Percentiles rank a stretch among this genome's conserved stretches.
phyloP scores from a whole-genome alignment of 768 basidiomycete genomes.

The Collybia sordida region DNA sequence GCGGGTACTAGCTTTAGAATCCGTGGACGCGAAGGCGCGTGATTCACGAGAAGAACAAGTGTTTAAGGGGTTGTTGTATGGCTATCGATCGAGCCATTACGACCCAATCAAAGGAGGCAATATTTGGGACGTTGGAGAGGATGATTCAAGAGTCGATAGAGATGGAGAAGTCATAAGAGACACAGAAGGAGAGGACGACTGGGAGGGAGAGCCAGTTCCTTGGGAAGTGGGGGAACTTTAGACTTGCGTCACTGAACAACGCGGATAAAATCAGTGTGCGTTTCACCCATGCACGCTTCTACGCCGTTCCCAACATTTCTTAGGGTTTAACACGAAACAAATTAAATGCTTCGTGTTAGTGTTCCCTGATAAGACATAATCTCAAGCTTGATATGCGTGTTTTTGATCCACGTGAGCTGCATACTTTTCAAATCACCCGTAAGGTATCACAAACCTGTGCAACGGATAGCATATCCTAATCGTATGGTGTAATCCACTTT shows the following conservation, averaged over 20 bases:
- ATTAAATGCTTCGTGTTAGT: too few species aligned
- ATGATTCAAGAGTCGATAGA: slow-evolving; percentile 32
- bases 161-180: slow-evolving; percentile 24
- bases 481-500: slow-evolving; percentile 4
- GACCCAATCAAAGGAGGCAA: slow-evolving; percentile 66
- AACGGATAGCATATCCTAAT: background rate
- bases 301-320: background rate
- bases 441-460: too few species aligned
- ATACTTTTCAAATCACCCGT: background rate
- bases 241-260: slow-evolving; percentile 4
- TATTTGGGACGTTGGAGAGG: slow-evolving; percentile 77
- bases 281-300: slow-evolving; percentile 10
- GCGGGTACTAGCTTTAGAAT: slow-evolving; percentile 61
- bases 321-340: too few species aligned
- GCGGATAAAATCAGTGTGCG: slow-evolving; percentile 11
- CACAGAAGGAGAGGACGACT: slow-evolving; percentile 56
- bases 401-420: slow-evolving; percentile 4
- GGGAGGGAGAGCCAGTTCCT: slow-evolving; percentile 82
- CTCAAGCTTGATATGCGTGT: slow-evolving; percentile 5
- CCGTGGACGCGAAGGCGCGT: slow-evolving; percentile 38
- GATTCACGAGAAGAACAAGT: slow-evolving; percentile 50
- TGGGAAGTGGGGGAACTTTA: slow-evolving; percentile 82
- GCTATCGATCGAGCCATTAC: slow-evolving; percentile 53
- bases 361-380: background rate
- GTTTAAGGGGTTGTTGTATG: slow-evolving; percentile 61